Evolutionary conservation across 2,329 filamentous ascomycete genomes (phyloP).

Genomic region (Tolypocladium amazonense): DNA sequence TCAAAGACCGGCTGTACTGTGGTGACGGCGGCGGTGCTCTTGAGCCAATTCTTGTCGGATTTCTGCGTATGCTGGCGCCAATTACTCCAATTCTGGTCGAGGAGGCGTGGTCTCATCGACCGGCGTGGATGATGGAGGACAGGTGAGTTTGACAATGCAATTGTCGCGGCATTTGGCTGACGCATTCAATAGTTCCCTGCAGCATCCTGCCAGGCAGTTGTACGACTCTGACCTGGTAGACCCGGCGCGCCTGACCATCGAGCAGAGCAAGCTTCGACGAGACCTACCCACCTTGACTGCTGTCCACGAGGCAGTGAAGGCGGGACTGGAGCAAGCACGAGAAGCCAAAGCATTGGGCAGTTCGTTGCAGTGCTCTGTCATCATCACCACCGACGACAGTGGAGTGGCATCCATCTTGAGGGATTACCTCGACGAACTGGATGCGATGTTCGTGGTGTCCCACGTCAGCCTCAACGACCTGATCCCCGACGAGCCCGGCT

Average conservation of each 20-base stretch:
- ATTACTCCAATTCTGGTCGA: conserved; percentile 76
- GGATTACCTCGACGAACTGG: conserved; percentile 40
- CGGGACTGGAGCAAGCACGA: conserved; percentile 63
- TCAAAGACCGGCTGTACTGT: conserved; percentile 89
- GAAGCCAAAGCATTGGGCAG: conserved; percentile 64
- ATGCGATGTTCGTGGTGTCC: conserved; percentile 59
- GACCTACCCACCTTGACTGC: conserved; percentile 38
- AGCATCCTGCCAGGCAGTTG: conserved; percentile 34
- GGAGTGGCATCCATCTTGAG: conserved; percentile 22
- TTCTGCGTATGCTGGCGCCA: conserved; percentile 71
- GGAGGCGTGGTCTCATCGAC: conserved; percentile 75
- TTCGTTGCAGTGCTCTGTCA: conserved; percentile 67
- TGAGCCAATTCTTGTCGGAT: conserved; percentile 56
- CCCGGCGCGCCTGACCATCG: conserved; percentile 23
- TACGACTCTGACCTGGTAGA: conserved; percentile 34
- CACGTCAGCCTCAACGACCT: conserved; percentile 39
- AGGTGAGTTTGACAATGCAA: conserved; percentile 19
- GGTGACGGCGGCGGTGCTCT: conserved; percentile 56
- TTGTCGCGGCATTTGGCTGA: conserved; percentile 4
- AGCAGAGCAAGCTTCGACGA: conserved; percentile 27
- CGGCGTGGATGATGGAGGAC: conserved; percentile 48
- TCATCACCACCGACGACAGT: conserved; percentile 35
- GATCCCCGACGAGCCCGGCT: conserved; percentile 19
- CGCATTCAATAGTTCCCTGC: conserved; percentile 12
- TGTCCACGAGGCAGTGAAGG: conserved; percentile 59